phyloP scores from a whole-genome alignment of 768 basidiomycete genomes.

The Ramaria sp. region DNA sequence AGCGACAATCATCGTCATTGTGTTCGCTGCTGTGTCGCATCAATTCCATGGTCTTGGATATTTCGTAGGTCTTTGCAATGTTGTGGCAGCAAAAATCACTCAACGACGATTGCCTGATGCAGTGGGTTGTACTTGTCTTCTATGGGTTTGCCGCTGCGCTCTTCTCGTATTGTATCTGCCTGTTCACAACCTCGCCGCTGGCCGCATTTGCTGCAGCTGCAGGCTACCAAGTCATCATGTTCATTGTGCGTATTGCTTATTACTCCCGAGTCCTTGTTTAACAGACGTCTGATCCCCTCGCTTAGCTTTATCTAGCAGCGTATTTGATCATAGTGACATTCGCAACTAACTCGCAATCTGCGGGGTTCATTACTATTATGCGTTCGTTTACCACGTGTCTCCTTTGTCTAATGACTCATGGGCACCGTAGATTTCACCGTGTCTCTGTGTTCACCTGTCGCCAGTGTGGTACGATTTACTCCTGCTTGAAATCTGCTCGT shows the following conservation, averaged over 20 bases:
- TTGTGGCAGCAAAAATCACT: background rate
- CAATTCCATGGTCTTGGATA: slow-evolving; percentile 64
- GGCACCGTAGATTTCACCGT: slow-evolving; percentile 45
- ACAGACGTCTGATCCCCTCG: background rate
- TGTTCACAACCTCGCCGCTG: slow-evolving; percentile 52
- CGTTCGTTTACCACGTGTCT: slow-evolving; percentile 25
- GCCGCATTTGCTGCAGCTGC: slow-evolving; percentile 66
- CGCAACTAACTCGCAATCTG: slow-evolving; percentile 47
- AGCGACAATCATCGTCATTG: slow-evolving; percentile 51
- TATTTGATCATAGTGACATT: slow-evolving; percentile 70
- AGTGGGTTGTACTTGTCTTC: slow-evolving; percentile 65
- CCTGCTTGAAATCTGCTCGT: background rate
- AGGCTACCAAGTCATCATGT: slow-evolving; percentile 65
- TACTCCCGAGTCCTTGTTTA: background rate
- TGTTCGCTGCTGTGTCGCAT: slow-evolving; percentile 45
- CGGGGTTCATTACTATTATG: slow-evolving; percentile 44
- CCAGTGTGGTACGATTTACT: slow-evolving; percentile 37
- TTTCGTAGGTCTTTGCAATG: slow-evolving; percentile 30
- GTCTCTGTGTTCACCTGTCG: slow-evolving; percentile 60
- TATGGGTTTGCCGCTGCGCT: slow-evolving; percentile 62
- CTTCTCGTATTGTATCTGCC: slow-evolving; percentile 56
- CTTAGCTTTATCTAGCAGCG: slow-evolving; percentile 49
- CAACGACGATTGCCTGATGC: background rate
- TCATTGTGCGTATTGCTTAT: slow-evolving; percentile 38
- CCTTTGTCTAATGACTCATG: background rate